Conservation (phyloP, 352 stramenopile species). For the Globisporangium irregulare region DNA sequence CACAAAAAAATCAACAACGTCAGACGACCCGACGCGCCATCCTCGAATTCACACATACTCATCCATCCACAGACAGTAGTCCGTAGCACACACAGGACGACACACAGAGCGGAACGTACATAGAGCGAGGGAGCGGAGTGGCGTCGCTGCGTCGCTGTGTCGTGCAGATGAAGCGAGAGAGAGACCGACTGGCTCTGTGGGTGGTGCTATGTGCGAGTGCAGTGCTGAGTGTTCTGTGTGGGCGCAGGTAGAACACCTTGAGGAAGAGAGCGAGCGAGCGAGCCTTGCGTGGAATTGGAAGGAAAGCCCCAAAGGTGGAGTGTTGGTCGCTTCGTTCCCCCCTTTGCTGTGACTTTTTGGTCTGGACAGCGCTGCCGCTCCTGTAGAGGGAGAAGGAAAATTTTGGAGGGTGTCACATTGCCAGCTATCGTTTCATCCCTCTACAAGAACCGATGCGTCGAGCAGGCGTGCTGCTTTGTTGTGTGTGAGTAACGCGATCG, state of each 20-base stretch:
- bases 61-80: neutral
- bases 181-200: slow-evolving; percentile 10
- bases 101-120: neutral
- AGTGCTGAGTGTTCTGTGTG: neutral
- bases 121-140: slow-evolving; percentile 1
- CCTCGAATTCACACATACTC: neutral
- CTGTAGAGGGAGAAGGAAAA: slow-evolving; percentile 2
- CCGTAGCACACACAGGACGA: neutral
- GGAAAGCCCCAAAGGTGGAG: neutral
- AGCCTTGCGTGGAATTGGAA: neutral
- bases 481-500: neutral
- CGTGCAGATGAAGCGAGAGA: slow-evolving; percentile 6
- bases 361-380: neutral
- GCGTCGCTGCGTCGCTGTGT: slow-evolving; percentile 2
- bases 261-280: neutral
- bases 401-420: slow-evolving; percentile 8
- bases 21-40: neutral
- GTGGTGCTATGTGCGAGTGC: neutral
- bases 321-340: neutral
- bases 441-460: neutral
- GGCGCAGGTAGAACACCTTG: neutral
- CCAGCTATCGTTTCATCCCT: neutral
- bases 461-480: too few relatives aligned
- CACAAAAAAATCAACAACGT: neutral
- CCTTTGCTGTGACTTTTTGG: neutral